Evolutionary conservation across 768 basidiomycete species (phyloP).

Genomic region (Boletus rubroflammeus): DNA sequence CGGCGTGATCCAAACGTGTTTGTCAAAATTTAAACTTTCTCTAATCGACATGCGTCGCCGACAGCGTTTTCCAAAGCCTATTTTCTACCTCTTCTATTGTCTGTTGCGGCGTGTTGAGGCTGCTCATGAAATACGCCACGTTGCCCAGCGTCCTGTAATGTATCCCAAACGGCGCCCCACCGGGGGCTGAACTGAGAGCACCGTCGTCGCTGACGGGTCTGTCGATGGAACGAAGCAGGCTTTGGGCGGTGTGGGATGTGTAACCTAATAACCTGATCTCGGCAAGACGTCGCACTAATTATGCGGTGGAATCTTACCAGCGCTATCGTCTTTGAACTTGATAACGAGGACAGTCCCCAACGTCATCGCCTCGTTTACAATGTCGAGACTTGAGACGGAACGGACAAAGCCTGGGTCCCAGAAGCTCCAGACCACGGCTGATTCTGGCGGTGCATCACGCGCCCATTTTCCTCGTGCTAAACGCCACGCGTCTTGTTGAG

Average conservation of each 20-base stretch:
- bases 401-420: conserved; percentile 77
- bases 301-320: conserved; percentile 41
- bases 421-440: conserved; percentile 68
- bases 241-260: conserved; percentile 61
- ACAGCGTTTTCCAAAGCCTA: conserved; percentile 48
- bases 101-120: conserved; percentile 62
- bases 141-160: conserved; percentile 89
- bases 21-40: background rate
- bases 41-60: background rate
- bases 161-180: conserved; percentile 59
- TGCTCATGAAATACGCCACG: conserved; percentile 90
- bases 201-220: conserved; percentile 21
- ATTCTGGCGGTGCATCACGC: background rate
- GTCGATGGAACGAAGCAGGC: conserved; percentile 52
- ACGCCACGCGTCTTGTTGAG: conserved; percentile 52
- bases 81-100: conserved; percentile 61
- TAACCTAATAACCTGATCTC: conserved; percentile 39
- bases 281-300: background rate
- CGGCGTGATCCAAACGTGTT: background rate
- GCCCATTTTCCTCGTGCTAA: conserved; percentile 60
- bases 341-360: conserved; percentile 84
- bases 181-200: conserved; percentile 41
- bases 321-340: conserved; percentile 55
- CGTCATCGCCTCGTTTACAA: conserved; percentile 77
- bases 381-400: conserved; percentile 48